Percentiles rank a stretch among this genome's conserved stretches.
phyloP scores from a whole-genome alignment of 805 yeast species.

The Candida piceae region DNA sequence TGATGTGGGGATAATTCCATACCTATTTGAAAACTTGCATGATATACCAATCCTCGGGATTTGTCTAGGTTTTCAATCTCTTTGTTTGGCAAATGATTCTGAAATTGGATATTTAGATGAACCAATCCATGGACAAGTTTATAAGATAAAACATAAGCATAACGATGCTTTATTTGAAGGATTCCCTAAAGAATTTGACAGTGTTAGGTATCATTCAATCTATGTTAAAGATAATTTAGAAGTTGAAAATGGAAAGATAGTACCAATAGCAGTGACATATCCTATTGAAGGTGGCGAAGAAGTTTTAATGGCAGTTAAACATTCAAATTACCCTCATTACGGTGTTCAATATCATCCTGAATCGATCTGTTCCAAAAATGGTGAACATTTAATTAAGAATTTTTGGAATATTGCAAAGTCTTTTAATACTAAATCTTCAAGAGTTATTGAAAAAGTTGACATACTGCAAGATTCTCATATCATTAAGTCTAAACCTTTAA shows the following conservation, averaged over 20 bases:
- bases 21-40: conserved; percentile 38
- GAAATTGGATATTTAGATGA: conserved; percentile 44
- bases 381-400: conserved; percentile 53
- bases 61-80: conserved; percentile 87
- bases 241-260: conserved; percentile 22
- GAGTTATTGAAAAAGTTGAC: conserved; percentile 1
- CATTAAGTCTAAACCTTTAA: conserved; percentile 20
- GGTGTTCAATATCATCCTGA: conserved; percentile 99
- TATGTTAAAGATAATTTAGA: conserved; percentile 41
- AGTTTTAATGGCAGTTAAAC: conserved; percentile 78
- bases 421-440: conserved; percentile 13
- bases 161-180: conserved; percentile 36
- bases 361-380: conserved; percentile 75
- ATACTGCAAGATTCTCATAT: conserved; percentile 19
- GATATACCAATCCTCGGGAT: conserved; percentile 77
- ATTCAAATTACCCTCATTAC: conserved; percentile 58
- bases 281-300: conserved; percentile 30
- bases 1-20: conserved; percentile 72
- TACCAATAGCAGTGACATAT: conserved; percentile 59
- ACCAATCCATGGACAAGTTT: conserved; percentile 85
- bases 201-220: conserved; percentile 89
- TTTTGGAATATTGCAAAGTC: conserved; percentile 49
- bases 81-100: conserved; percentile 60
- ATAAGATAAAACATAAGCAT: conserved; percentile 34
- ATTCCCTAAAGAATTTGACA: conserved; percentile 43